Conservation (phyloP, 2,329 filamentous ascomycete species). For the Cercospora sp. region DNA sequence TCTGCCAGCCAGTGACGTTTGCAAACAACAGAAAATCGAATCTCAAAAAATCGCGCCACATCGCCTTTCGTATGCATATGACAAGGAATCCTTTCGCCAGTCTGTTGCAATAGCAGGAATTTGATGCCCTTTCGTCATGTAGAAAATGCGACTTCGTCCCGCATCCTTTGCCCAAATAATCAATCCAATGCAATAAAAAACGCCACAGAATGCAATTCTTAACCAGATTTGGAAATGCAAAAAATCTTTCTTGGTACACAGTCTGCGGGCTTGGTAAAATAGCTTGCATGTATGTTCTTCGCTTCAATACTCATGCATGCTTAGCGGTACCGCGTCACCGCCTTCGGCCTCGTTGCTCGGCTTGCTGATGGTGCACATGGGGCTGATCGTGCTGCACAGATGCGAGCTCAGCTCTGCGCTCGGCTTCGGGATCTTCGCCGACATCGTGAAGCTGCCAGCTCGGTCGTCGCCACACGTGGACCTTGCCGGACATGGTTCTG, state of each 20-base stretch:
- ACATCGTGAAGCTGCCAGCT: conserved; percentile 33
- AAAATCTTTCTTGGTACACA: conserved; percentile 3
- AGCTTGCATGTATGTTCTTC: background rate
- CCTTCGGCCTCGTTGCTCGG: conserved; percentile 9
- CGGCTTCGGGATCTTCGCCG: conserved; percentile 33
- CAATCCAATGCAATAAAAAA: conserved; percentile 11
- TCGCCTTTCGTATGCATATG: background rate
- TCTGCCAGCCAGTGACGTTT: conserved; percentile 3
- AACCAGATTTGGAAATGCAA: background rate
- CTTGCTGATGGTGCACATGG: conserved; percentile 5
- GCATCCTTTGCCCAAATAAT: background rate
- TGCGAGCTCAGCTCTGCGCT: conserved; percentile 28
- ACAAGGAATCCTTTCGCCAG: background rate
- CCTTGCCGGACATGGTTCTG: conserved; percentile 36
- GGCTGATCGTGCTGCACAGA: conserved; percentile 14
- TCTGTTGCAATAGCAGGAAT: conserved; percentile 6
- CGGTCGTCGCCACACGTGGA: conserved; percentile 36
- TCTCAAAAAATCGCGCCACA: background rate
- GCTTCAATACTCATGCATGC: conserved; percentile 1
- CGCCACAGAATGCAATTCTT: conserved; percentile 1
- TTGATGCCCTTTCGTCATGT: background rate
- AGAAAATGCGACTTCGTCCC: background rate
- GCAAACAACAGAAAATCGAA: background rate
- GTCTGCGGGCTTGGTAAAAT: background rate
- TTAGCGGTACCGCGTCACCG: conserved; percentile 6